phyloP scores from a whole-genome alignment of 1,284 basidiomycete species.

The Tilletia caries region DNA sequence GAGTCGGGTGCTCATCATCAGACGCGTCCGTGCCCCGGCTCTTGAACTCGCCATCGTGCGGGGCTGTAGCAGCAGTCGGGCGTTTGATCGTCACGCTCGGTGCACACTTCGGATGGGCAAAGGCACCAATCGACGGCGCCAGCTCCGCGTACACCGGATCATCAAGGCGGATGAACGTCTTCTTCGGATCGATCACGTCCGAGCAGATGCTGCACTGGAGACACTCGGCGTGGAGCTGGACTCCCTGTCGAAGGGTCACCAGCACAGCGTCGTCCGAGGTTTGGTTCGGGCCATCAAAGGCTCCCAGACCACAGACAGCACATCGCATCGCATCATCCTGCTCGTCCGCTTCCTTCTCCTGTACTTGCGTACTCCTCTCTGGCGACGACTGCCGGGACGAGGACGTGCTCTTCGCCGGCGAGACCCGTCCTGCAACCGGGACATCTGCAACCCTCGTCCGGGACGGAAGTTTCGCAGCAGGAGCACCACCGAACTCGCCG shows the following conservation, averaged over 20 bases:
- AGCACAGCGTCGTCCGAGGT: slow-evolving; percentile 25
- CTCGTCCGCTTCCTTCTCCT: slow-evolving; percentile 7
- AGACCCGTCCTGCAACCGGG: not conserved
- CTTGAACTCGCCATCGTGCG: not conserved
- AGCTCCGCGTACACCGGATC: not conserved
- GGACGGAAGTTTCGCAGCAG: no score
- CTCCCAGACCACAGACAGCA: slow-evolving; percentile 23
- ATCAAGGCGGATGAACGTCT: slow-evolving; percentile 27
- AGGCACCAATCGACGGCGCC: not conserved
- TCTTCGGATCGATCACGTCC: slow-evolving; percentile 24
- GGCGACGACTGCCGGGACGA: not conserved
- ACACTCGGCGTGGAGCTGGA: slow-evolving; percentile 35
- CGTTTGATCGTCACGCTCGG: slow-evolving; percentile 12
- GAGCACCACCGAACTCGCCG: no score
- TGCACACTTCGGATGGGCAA: slow-evolving; percentile 23
- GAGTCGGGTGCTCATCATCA: slow-evolving; percentile 19
- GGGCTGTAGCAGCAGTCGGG: not conserved
- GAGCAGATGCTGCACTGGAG: slow-evolving; percentile 34
- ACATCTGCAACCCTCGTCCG: no score
- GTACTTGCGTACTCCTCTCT: not conserved
- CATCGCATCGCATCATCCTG: slow-evolving; percentile 23
- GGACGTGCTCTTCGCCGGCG: not conserved
- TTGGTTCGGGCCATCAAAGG: slow-evolving; percentile 28
- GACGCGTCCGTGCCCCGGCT: not conserved
- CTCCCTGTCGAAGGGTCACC: slow-evolving; percentile 25